phyloP scores from a whole-genome alignment of 1,284 basidiomycete species.

The Ceratobasidium theobromae region DNA sequence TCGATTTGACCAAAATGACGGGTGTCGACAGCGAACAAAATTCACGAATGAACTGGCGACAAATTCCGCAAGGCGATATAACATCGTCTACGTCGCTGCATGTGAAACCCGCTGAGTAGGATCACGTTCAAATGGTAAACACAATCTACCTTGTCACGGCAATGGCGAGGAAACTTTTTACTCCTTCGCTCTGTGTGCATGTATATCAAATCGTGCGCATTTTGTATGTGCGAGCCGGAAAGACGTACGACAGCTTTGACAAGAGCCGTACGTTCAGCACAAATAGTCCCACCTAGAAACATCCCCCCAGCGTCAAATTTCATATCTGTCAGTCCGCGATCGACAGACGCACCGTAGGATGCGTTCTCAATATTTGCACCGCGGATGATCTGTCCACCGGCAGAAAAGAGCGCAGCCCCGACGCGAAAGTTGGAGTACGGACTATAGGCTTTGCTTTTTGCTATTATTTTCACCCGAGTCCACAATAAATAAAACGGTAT shows the following conservation, averaged over 20 bases:
- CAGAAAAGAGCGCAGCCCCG: conserved; percentile 75
- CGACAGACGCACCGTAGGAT: conserved; percentile 66
- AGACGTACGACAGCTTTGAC: conserved; percentile 78
- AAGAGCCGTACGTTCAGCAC: conserved; percentile 86
- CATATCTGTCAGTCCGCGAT: neutral
- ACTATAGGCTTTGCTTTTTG: conserved; percentile 60
- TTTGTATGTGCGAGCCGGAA: neutral
- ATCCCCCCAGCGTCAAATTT: neutral
- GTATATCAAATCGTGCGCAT: neutral
- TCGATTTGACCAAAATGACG: conserved; percentile 71
- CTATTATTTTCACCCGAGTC: too few relatives aligned
- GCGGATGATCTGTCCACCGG: conserved; percentile 70
- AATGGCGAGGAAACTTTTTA: conserved; percentile 63
- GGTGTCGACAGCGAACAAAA: conserved; percentile 79
- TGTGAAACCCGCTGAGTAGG: neutral
- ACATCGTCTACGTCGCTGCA: conserved; percentile 62
- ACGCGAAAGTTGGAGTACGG: conserved; percentile 88
- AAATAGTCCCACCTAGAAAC: conserved; percentile 68
- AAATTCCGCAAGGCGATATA: conserved; percentile 86
- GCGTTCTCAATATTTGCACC: conserved; percentile 92
- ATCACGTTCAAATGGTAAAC: neutral
- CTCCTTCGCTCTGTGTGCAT: conserved; percentile 81
- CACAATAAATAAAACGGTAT: too few relatives aligned
- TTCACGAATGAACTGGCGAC: conserved; percentile 76
- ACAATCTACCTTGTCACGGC: conserved; percentile 68